Evolutionary conservation across 2,329 filamentous ascomycete genomes (phyloP).

Genomic region (Ophiostoma pallidulum): DNA sequence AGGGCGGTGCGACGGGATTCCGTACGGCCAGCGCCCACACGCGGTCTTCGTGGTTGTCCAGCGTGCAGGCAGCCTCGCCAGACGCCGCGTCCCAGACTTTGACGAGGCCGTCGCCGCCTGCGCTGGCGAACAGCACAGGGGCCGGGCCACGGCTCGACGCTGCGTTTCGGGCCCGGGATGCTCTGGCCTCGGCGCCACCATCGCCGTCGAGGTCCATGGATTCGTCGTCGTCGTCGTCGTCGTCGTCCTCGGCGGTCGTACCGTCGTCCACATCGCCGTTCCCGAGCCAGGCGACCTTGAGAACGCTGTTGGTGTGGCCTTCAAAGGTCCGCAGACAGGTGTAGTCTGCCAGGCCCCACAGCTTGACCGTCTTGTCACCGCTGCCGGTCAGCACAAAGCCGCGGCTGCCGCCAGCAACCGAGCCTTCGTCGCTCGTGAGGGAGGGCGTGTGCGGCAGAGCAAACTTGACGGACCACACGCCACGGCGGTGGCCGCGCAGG

Average conservation of each 20-base stretch:
- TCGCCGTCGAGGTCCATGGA: constrained; percentile 7
- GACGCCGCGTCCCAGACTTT: constrained; percentile 90
- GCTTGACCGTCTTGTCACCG: constrained; percentile 90
- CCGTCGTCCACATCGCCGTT: constrained; percentile 38
- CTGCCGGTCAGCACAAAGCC: constrained; percentile 83
- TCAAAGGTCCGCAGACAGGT: constrained; percentile 89
- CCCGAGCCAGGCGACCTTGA: constrained; percentile 85
- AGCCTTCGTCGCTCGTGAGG: constrained; percentile 61
- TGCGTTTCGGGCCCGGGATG: not conserved
- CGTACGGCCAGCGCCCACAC: constrained; percentile 83
- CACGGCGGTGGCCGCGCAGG: constrained; percentile 81
- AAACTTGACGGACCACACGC: constrained; percentile 93
- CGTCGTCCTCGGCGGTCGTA: constrained; percentile 21
- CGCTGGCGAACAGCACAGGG: constrained; percentile 64
- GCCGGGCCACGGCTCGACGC: not conserved
- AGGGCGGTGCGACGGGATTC: constrained; percentile 31
- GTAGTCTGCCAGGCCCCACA: constrained; percentile 91
- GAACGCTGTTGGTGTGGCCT: constrained; percentile 88
- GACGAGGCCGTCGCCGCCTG: constrained; percentile 87
- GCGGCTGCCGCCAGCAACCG: constrained; percentile 54
- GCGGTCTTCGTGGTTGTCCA: constrained; percentile 94
- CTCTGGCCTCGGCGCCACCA: not conserved
- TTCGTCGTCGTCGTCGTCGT: constrained; percentile 32
- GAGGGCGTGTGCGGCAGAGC: constrained; percentile 68
- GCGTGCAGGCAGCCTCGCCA: constrained; percentile 76